Percentiles rank a stretch among this genome's conserved stretches.
These are phyloP conservation scores for Ochetophila trinervis DNA, from an alignment of 306 rosid genomes.

Conservation along the genomic window DNA sequence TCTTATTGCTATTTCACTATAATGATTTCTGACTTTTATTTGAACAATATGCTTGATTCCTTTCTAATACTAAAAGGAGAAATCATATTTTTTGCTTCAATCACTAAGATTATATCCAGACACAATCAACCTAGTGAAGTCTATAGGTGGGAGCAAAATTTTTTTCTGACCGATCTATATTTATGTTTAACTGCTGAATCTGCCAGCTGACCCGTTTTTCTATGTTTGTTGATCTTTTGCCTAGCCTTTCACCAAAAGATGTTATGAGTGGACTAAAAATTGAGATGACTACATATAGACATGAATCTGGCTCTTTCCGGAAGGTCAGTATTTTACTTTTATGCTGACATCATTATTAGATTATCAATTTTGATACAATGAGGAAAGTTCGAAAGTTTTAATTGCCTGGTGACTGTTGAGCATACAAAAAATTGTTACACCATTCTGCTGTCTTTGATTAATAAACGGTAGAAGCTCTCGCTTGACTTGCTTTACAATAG, in stretches of 20 bases:
- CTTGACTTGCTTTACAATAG: too few relatives aligned
- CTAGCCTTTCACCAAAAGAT: constrained; percentile 63
- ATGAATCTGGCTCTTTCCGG: constrained; percentile 49
- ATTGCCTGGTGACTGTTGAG: neutral
- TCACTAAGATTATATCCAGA: too few relatives aligned
- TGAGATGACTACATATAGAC: constrained; percentile 48
- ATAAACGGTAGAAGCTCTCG: too few relatives aligned
- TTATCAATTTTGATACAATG: neutral
- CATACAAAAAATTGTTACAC: too few relatives aligned
- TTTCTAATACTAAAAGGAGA: too few relatives aligned
- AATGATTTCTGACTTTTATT: too few relatives aligned
- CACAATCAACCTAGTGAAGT: too few relatives aligned
- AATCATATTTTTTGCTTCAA: too few relatives aligned
- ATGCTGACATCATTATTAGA: neutral
- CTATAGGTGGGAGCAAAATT: too few relatives aligned
- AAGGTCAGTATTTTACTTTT: constrained; percentile 49
- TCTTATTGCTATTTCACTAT: too few relatives aligned
- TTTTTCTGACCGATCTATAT: neutral
- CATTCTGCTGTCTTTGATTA: too few relatives aligned
- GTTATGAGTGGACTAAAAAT: constrained; percentile 47
- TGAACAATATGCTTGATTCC: too few relatives aligned
- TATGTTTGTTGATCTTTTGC: constrained; percentile 41
- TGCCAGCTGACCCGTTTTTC: constrained; percentile 16
- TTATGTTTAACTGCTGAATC: neutral
- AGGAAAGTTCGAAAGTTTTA: neutral